Base-by-base conservation (phyloP, 352 stramenopile species). In the Globisporangium echinulatum region DNA sequence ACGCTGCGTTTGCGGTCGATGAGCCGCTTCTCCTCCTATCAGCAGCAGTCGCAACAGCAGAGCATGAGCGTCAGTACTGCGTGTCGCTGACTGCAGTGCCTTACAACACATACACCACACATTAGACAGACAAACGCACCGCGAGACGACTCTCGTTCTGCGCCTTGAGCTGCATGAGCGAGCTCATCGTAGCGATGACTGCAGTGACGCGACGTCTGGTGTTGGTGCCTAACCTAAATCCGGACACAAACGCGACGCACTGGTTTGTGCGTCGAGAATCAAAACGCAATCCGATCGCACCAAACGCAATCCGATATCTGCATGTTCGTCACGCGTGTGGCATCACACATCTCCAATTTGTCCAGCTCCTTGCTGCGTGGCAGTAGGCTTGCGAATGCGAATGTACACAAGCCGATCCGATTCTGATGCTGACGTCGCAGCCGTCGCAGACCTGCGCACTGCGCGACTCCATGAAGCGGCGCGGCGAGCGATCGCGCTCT, bases 1-100 rank as follows among this genome's bases (percentile, higher is more conserved):
- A 97, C 74, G 60, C 92, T 96, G 46, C 88, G 75, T 44, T 89
- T 87, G 8, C 88, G 73, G 48, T 97, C 88, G 50, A 95, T 89
- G 55, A 88, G 49, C 2, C 79, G 70, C 72, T 97, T 97, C 66
- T 97, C 88, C 60, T 92, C 84, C 84, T 91, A 54, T 40, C 5
- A 10, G 14, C n/a, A 1, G 33, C 4, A 4, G 15, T 36, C 14
- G 5, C 7, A 39, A 13, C 25, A 19, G 25, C 53, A 36, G 25
- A 10, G 11, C 19, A 42, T 17, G 15, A 53, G 7, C 25, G 25
- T 33, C 25, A 33, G 25, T 33, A 33, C 25, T 33, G 25, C 25
- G 25, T 33, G 25, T 33, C 25, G 25, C 25, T 33, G 25, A 33
- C 25, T 33, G 25, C 25, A 33, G 2, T 6, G 17, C 17, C 25